Evolutionary conservation across 179 eudicot genomes (phyloP).

Genomic region (Heliamphora pulchella): DNA sequence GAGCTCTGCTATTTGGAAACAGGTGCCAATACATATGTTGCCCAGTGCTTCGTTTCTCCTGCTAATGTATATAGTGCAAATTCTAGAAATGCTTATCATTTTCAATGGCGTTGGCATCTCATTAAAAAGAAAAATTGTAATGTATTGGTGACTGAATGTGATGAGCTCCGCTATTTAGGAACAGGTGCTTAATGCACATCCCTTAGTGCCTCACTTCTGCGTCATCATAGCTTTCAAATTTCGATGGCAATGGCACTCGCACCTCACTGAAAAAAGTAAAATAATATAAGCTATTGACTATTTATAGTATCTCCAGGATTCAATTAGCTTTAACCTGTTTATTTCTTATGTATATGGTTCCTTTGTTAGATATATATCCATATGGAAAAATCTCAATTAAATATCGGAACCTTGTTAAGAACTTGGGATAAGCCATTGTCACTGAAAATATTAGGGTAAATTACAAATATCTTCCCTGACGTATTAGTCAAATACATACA

Average conservation of each 20-base stretch:
- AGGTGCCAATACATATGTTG: slow-evolving; percentile 40
- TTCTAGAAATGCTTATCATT: background rate
- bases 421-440: too few relatives aligned
- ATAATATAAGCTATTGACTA: background rate
- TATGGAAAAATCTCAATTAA: background rate
- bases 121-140: background rate
- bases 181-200: slow-evolving; percentile 44
- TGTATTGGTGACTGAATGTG: slow-evolving; percentile 40
- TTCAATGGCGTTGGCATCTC: background rate
- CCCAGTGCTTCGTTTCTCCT: slow-evolving; percentile 4
- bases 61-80: background rate
- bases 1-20: slow-evolving; percentile 94
- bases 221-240: background rate
- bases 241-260: background rate
- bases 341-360: too few relatives aligned
- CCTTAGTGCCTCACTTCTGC: background rate
- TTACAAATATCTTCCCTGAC: too few relatives aligned
- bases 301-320: background rate
- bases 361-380: background rate
- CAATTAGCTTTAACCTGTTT: background rate
- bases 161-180: slow-evolving; percentile 82
- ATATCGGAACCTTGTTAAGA: too few relatives aligned
- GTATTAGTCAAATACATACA: too few relatives aligned
- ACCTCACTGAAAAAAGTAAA: background rate
- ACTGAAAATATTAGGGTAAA: too few relatives aligned